Evolutionary conservation across 164 flowering plant species (phyloP).

Genomic region (Santalum album): DNA sequence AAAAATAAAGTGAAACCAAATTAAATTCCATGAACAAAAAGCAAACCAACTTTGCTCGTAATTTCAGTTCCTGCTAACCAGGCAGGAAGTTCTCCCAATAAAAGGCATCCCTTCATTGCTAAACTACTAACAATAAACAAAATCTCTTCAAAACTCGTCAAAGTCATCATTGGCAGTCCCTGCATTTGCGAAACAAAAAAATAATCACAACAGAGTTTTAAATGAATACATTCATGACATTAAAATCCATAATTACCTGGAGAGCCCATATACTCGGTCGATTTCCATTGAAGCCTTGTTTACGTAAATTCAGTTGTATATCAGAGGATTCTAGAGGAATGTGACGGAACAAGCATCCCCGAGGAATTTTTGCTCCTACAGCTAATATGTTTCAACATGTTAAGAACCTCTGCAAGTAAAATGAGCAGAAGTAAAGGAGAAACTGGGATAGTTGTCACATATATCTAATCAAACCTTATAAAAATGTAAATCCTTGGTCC

Average conservation of each 20-base stretch:
- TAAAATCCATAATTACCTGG: conserved; percentile 44
- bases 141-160: conserved; percentile 51
- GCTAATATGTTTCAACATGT: conserved; percentile 20
- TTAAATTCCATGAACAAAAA: neutral
- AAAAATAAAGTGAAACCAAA: neutral
- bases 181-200: conserved; percentile 17
- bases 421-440: too few species aligned
- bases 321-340: conserved; percentile 50
- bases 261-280: conserved; percentile 74
- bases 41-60: conserved; percentile 31
- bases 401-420: neutral
- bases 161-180: conserved; percentile 67
- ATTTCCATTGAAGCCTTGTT: conserved; percentile 59
- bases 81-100: conserved; percentile 71
- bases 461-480: too few species aligned
- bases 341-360: conserved; percentile 52
- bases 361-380: conserved; percentile 69
- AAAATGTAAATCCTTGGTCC: too few species aligned
- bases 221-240: neutral
- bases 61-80: conserved; percentile 48
- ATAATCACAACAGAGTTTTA: neutral
- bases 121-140: conserved; percentile 44
- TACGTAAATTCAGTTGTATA: conserved; percentile 28
- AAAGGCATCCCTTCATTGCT: conserved; percentile 55
- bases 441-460: too few species aligned